Percentiles rank a stretch among this genome's conserved stretches.
Evolutionary conservation across 805 yeast genomes (phyloP).

Genomic region (Wickerhamiella dianesei): DNA sequence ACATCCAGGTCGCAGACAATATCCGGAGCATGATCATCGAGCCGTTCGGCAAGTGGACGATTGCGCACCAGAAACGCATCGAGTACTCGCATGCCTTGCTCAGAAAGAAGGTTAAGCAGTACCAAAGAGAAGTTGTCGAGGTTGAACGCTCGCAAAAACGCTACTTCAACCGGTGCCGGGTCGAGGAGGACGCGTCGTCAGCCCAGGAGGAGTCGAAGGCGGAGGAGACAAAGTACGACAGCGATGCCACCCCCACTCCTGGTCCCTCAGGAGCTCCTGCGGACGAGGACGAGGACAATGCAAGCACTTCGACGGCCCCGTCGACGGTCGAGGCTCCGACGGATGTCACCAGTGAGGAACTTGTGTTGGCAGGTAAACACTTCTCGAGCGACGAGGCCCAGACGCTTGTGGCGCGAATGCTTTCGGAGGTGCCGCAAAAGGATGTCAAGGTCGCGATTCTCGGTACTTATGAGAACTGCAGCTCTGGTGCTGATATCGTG

Average conservation of each 20-base stretch:
- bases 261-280: not conserved
- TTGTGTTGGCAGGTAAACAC: conserved; percentile 22
- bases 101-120: conserved; percentile 37
- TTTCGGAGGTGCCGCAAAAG: conserved; percentile 38
- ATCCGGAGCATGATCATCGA: conserved; percentile 46
- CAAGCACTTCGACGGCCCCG: not conserved
- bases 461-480: conserved; percentile 51
- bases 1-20: conserved; percentile 46
- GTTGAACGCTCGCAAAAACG: conserved; percentile 45
- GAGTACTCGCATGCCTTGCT: conserved; percentile 46
- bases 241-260: not conserved
- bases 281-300: not conserved
- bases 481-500: conserved; percentile 47
- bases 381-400: conserved; percentile 30
- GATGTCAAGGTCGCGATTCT: conserved; percentile 53
- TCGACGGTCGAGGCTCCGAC: not conserved
- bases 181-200: conserved; percentile 41
- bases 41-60: conserved; percentile 66
- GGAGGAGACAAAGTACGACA: not conserved
- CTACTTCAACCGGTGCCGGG: conserved; percentile 66
- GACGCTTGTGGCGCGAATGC: conserved; percentile 31
- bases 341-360: conserved; percentile 18
- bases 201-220: conserved; percentile 1
- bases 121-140: conserved; percentile 35
- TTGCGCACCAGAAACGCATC: conserved; percentile 55